Base-by-base conservation (phyloP, 305 asterid species). In the Plantago coronopus region DNA sequence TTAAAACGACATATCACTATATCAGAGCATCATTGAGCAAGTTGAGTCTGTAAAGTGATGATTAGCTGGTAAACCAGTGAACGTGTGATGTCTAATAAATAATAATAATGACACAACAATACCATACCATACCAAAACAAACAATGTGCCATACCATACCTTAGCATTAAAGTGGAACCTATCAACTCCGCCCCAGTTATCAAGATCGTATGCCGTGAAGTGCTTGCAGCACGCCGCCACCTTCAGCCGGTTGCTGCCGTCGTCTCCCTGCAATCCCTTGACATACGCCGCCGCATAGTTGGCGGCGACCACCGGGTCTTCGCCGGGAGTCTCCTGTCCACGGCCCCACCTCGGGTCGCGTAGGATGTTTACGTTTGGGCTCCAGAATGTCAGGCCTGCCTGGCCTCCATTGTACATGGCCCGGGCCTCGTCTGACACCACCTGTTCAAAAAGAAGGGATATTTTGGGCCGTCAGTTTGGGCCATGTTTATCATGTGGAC, bases 341-440 rank as follows among this genome's bases (percentile, higher is more conserved):
- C 97, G 74, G 27, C 97, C 97, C 97, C 97, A 89, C 76, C 97
- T 67, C 1, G 97, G 97, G 61, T 89, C 97, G 14, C 97, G 80
- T 48, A 87, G 73, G 48, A 89, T 87, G 72, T 89, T 89, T 47
- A 89, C 91, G 13, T 89, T 89, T 43, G 97, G 97, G 81, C 95
- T 87, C 97, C 97, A 89, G 23, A 76, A 89, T 0, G 97, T 89
- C 56, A 89, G 78, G 25, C 95, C 97, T 8, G 78, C 91, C 76
- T 75, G 47, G 7, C 95, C 95, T 4, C 89, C 91, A 21, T 89
- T 89, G 79, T 84, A 83, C 95, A 89, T 87, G 16, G 97, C 95
- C 29, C 97, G 77, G 42, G 81, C 95, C 83, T 89, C 97, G 58
- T 81, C 89, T 2, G 95, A 89, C 57, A 87, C 94, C 5, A 81